Conservation (phyloP, 1,284 basidiomycete genomes). For the Afroboletus lepidellus region DNA sequence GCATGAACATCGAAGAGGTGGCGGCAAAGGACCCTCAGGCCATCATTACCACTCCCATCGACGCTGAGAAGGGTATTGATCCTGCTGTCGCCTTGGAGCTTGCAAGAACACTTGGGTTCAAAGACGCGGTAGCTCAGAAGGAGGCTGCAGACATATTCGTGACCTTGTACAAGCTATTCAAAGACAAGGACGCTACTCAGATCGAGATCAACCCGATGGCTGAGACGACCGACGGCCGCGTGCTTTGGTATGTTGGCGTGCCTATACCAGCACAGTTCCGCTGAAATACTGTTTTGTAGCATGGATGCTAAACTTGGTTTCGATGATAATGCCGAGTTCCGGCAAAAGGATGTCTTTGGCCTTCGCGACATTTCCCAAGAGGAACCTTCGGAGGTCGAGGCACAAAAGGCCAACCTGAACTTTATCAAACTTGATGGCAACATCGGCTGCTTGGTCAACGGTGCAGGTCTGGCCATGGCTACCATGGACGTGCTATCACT, state of each 20-base stretch:
- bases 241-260: conserved; percentile 73
- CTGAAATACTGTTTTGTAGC: conserved; percentile 43
- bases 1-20: conserved; percentile 99
- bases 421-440: conserved; percentile 99
- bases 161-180: conserved; percentile 96
- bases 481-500: conserved; percentile 99
- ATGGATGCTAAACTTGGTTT: conserved; percentile 99
- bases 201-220: conserved; percentile 99
- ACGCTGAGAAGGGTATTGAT: conserved; percentile 83
- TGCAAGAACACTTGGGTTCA: conserved; percentile 92
- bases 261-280: conserved; percentile 8
- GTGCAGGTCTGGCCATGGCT: conserved; percentile 98
- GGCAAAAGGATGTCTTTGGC: conserved; percentile 88
- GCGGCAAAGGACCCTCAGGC: conserved; percentile 95
- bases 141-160: conserved; percentile 94
- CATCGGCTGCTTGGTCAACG: conserved; percentile 98
- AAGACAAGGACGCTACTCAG: conserved; percentile 98
- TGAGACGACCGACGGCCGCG: conserved; percentile 90
- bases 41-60: conserved; percentile 95
- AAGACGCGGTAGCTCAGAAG: conserved; percentile 64
- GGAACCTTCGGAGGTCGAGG: conserved; percentile 94
- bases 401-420: conserved; percentile 93
- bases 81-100: conserved; percentile 73
- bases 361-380: conserved; percentile 95
- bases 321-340: conserved; percentile 99